These are phyloP conservation scores for Pseudonitzschia multiseries DNA, from an alignment of 108 stramenopile species.

Conservation along the genomic window DNA sequence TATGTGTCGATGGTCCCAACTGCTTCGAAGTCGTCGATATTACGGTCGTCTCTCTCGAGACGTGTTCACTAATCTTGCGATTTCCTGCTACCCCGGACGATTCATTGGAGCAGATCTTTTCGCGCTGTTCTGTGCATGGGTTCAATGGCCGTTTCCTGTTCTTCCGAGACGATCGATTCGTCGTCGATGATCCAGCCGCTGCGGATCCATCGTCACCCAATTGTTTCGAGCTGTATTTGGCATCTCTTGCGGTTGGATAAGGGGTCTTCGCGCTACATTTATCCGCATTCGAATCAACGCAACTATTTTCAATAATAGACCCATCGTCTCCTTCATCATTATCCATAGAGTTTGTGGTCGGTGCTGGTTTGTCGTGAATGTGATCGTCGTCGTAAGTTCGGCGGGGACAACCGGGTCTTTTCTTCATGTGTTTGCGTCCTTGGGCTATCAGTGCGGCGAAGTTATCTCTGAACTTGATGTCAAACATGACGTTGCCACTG, in stretches of 20 bases:
- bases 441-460: neutral
- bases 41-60: neutral
- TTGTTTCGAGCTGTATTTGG: neutral
- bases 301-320: neutral
- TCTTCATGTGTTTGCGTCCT: slow-evolving; percentile 5
- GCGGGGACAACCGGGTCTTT: neutral
- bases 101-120: neutral
- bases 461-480: neutral
- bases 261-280: too few species aligned
- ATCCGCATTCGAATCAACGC: neutral
- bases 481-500: neutral
- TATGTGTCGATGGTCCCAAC: neutral
- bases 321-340: neutral
- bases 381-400: slow-evolving; percentile 1
- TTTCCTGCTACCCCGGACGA: neutral
- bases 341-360: neutral
- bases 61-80: neutral
- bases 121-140: neutral
- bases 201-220: neutral
- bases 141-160: neutral
- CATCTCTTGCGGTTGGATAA: too few species aligned
- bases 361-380: slow-evolving; percentile 1
- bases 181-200: neutral
- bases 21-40: neutral
- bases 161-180: neutral